Evolutionary conservation across 2,329 filamentous ascomycete species (phyloP).

Genomic region (Epichloe scottii): DNA sequence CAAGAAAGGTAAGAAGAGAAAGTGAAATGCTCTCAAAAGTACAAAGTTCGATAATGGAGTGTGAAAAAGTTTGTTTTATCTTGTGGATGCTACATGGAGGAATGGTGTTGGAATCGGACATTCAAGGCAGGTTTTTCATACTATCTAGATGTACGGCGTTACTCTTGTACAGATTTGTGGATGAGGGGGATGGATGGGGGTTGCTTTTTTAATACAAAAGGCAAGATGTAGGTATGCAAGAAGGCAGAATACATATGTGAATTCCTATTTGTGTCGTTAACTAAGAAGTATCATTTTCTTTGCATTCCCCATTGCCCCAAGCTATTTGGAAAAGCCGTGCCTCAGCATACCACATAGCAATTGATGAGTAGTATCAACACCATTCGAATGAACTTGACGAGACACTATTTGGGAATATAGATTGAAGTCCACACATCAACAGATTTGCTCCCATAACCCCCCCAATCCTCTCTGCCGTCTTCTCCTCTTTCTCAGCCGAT

Average conservation of each 20-base stretch:
- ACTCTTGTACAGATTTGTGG: neutral
- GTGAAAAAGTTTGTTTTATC: neutral
- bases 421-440: conserved; percentile 2
- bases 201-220: neutral
- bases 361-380: neutral
- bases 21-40: conserved; percentile 10
- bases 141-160: conserved; percentile 6
- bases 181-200: neutral
- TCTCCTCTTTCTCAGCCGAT: neutral
- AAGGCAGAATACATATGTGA: neutral
- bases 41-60: neutral
- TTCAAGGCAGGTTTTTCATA: neutral
- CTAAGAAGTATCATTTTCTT: no score
- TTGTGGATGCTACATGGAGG: neutral
- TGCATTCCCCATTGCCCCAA: no score
- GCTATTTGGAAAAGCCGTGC: no score
- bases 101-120: neutral
- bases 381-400: neutral
- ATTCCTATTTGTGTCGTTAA: neutral
- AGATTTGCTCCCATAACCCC: neutral
- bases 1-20: conserved; percentile 25
- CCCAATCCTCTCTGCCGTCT: conserved; percentile 1
- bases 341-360: neutral
- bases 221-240: neutral
- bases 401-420: neutral